Base-by-base conservation (phyloP, 2,329 filamentous ascomycete genomes). In the Fusarium sp. region DNA sequence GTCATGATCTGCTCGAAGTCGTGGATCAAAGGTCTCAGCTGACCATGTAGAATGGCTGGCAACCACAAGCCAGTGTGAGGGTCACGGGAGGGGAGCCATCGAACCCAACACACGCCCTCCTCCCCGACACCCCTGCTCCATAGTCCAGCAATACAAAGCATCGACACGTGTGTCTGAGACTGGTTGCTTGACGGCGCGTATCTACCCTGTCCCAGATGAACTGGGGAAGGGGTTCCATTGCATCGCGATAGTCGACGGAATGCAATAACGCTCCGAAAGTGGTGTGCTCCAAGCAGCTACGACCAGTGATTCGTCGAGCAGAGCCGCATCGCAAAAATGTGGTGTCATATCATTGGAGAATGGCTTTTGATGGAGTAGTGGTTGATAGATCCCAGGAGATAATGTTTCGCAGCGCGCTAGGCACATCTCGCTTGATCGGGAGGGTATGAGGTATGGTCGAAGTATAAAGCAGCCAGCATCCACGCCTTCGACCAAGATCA, bases 251-350 rank as follows among this genome's bases (percentile, higher is more conserved):
- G 52, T 58, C 72, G 25, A 70, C 62, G 52, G 45, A 52, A 69
- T 69, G 62, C 58, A 48, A 52, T 65, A 71, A 48, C 41, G 39
- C 61, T 50, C 58, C 54, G 56, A 61, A 57, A 58, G 63, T 75
- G 77, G 77, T 77, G 77, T 77, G 76, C 65, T 71, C 25, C 60
- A 54, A 56, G 20, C 27, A 66, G 57, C 39, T 41, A 35, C 9
- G 54, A 4, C 67, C 32, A 75, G 71, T 62, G 48, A 41, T 64
- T 39, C 59, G 52, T 54, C 43, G 41, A 71, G 68, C 70, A 75
- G 76, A 80, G 77, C 71, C 74, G 70, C 77, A 76, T 41, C 6
- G 25, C 13, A 45, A 69, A 69, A 67, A 81, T 79, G 80, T 81
- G 79, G 71, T 75, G 69, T 69, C 52, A 65, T 66, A 59, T 74